Evolutionary conservation across 306 rosid species (phyloP).

Genomic region (Vachellia pachyceras): DNA sequence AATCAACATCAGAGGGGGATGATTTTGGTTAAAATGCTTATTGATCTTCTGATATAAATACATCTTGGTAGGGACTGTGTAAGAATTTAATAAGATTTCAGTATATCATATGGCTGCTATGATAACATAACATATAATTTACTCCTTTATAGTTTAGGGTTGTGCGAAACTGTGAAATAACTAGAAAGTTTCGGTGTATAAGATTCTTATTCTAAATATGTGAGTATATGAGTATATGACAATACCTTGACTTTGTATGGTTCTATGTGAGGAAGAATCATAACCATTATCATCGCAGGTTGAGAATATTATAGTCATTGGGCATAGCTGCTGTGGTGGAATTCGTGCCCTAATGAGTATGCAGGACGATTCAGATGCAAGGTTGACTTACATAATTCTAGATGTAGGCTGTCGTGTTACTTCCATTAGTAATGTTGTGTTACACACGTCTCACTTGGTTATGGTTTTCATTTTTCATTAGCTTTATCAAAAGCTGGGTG

Average conservation of each 20-base stretch:
- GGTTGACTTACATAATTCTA: slow-evolving; percentile 50
- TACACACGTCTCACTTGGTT: slow-evolving; percentile 38
- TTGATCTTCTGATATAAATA: slow-evolving; percentile 17
- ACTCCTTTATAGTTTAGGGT: neutral
- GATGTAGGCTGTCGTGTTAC: slow-evolving; percentile 32
- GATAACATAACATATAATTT: neutral
- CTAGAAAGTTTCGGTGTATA: slow-evolving; percentile 19
- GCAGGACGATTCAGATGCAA: slow-evolving; percentile 64
- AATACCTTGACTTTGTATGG: slow-evolving; percentile 4
- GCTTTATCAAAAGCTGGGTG: slow-evolving; percentile 90
- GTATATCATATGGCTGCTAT: neutral
- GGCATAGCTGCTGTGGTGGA: slow-evolving; percentile 99
- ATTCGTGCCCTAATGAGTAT: slow-evolving; percentile 95
- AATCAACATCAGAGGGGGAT: too few species aligned
- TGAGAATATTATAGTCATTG: slow-evolving; percentile 81
- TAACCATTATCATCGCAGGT: slow-evolving; percentile 57
- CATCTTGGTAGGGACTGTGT: slow-evolving; percentile 11
- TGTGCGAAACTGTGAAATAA: slow-evolving; percentile 2
- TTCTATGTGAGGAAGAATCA: neutral
- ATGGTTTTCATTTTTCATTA: slow-evolving; percentile 34
- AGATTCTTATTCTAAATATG: slow-evolving; percentile 12
- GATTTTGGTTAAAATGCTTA: too few species aligned
- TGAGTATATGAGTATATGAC: neutral
- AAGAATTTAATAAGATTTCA: slow-evolving; percentile 18
- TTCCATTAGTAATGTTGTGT: slow-evolving; percentile 13